These are phyloP conservation scores for Amphibolis antarctica DNA, from an alignment of 106 monocot species.

Conservation along the genomic window DNA sequence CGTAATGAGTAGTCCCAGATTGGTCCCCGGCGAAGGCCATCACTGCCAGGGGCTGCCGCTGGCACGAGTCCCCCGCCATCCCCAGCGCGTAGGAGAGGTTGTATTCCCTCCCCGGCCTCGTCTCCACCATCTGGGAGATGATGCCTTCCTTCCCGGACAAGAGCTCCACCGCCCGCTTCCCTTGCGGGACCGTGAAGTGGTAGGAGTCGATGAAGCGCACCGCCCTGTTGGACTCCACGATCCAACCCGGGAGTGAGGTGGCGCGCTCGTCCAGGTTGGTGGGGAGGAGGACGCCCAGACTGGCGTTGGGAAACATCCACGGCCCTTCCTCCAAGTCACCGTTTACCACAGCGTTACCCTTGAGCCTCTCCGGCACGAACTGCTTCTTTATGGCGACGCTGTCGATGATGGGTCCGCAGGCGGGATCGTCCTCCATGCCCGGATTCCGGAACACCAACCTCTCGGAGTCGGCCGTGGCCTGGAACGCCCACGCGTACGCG, in stretches of 20 bases:
- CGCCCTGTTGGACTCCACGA: slow-evolving; percentile 83
- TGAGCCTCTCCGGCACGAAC: slow-evolving; percentile 49
- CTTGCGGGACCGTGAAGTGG: slow-evolving; percentile 73
- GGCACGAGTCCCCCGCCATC: slow-evolving; percentile 64
- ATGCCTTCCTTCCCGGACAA: slow-evolving; percentile 95
- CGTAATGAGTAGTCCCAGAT: slow-evolving; percentile 58
- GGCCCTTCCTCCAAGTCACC: slow-evolving; percentile 31
- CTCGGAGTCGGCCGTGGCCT: slow-evolving; percentile 21
- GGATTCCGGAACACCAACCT: slow-evolving; percentile 57
- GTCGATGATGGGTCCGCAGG: slow-evolving; percentile 89
- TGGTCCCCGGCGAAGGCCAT: slow-evolving; percentile 95
- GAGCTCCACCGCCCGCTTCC: slow-evolving; percentile 84
- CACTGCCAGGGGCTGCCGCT: slow-evolving; percentile 66
- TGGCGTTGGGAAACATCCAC: slow-evolving; percentile 20
- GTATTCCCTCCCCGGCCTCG: slow-evolving; percentile 60
- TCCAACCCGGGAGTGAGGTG: slow-evolving; percentile 76
- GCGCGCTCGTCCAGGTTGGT: slow-evolving; percentile 73
- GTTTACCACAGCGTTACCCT: slow-evolving; percentile 48
- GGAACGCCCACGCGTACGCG: slow-evolving; percentile 74
- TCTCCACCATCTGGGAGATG: slow-evolving; percentile 89
- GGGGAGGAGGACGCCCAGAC: slow-evolving; percentile 77
- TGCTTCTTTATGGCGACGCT: slow-evolving; percentile 85
- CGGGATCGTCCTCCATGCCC: slow-evolving; percentile 94
- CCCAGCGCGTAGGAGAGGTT: slow-evolving; percentile 61
- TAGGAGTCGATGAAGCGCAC: slow-evolving; percentile 78